Percentiles rank a stretch among this genome's conserved stretches.
These are phyloP conservation scores for Lodderomyces beijingensis DNA, from an alignment of 1,139 yeast genomes.

Conservation along the genomic window DNA sequence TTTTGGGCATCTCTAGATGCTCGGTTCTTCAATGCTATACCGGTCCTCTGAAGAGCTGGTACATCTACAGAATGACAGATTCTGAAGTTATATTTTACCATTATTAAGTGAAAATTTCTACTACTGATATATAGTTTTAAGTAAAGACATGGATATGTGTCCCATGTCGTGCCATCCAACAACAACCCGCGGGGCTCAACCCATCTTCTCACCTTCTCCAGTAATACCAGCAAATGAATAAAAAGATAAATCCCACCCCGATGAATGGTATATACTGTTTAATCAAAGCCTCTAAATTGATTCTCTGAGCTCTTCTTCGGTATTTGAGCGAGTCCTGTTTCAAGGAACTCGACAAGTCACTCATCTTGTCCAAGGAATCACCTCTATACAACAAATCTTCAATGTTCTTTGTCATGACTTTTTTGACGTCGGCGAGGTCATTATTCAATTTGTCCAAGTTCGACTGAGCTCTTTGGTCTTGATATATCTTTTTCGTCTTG, in stretches of 20 bases:
- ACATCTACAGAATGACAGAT: no score
- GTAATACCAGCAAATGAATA: slow-evolving; percentile 82
- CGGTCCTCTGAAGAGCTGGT: no score
- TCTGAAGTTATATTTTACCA: no score
- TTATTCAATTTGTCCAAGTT: slow-evolving; percentile 81
- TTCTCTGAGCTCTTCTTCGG: slow-evolving; percentile 83
- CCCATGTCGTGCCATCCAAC: no score
- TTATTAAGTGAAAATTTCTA: no score
- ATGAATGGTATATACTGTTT: slow-evolving; percentile 87
- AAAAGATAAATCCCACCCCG: slow-evolving; percentile 65
- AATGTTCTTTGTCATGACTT: slow-evolving; percentile 93
- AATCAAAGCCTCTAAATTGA: slow-evolving; percentile 83
- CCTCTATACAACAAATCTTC: slow-evolving; percentile 94
- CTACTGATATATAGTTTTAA: no score
- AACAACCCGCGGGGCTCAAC: no score
- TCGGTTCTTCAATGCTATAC: no score
- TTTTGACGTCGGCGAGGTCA: slow-evolving; percentile 89
- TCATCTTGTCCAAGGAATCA: slow-evolving; percentile 87
- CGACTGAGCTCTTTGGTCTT: slow-evolving; percentile 86
- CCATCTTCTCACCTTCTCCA: slow-evolving; percentile 34
- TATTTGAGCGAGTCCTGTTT: slow-evolving; percentile 84
- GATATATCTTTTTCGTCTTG: slow-evolving; percentile 84
- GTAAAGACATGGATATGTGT: no score
- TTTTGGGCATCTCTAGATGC: no score
- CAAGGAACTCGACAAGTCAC: slow-evolving; percentile 78